phyloP scores from a whole-genome alignment of 768 basidiomycete genomes.

The Termitomyces sp. region DNA sequence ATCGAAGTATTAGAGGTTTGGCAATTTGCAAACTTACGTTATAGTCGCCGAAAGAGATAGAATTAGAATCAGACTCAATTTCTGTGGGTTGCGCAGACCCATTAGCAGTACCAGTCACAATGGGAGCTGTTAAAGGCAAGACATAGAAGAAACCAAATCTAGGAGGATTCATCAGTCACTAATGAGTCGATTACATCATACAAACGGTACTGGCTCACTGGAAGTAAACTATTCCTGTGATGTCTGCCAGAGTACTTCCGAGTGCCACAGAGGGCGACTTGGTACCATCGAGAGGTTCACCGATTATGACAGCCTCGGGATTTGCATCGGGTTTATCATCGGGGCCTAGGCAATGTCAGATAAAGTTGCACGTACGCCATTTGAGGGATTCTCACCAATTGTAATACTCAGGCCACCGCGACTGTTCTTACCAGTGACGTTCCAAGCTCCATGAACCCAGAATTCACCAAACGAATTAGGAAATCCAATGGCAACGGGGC shows the following conservation, averaged over 20 bases:
- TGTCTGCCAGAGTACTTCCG: constrained; percentile 40
- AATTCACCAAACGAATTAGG: constrained; percentile 49
- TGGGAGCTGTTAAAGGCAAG: constrained; percentile 50
- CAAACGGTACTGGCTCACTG: constrained; percentile 25
- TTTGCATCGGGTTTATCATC: constrained; percentile 50
- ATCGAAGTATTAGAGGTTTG: background rate
- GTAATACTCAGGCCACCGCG: constrained; percentile 52
- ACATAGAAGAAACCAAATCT: constrained; percentile 52
- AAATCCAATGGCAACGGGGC: constrained; percentile 42
- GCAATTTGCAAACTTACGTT: constrained; percentile 33
- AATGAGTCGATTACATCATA: background rate
- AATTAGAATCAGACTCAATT: constrained; percentile 27
- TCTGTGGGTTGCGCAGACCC: constrained; percentile 30
- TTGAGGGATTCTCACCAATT: constrained; percentile 26
- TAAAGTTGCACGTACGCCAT: background rate
- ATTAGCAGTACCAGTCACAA: constrained; percentile 33
- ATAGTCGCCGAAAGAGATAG: constrained; percentile 53
- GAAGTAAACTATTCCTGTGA: constrained; percentile 51
- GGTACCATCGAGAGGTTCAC: constrained; percentile 46
- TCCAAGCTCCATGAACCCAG: constrained; percentile 56
- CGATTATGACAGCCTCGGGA: constrained; percentile 52
- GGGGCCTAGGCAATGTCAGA: constrained; percentile 26
- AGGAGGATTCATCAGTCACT: background rate
- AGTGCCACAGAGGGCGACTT: constrained; percentile 43
- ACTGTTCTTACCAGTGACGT: constrained; percentile 45